A percentile compares a stretch with the other conserved stretches of the same genome.
These are phyloP conservation scores for Candida schatavii DNA, from an alignment of 805 yeast species.

Conservation along the genomic window DNA sequence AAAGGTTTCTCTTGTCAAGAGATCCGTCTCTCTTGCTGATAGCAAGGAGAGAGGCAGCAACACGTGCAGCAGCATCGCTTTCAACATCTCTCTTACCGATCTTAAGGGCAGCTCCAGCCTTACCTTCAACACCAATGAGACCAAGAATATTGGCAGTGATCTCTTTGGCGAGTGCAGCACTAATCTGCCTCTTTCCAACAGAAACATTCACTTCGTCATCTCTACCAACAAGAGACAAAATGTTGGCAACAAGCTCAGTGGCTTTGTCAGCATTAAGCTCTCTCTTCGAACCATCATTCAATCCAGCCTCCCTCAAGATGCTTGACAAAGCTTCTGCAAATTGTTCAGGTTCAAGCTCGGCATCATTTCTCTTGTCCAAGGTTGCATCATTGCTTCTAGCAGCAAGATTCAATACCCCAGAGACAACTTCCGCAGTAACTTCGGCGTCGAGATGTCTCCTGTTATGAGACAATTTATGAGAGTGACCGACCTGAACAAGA, in stretches of 20 bases:
- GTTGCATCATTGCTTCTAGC: slow-evolving; percentile 6
- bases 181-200: slow-evolving; percentile 12
- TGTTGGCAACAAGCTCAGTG: slow-evolving; percentile 13
- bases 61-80: slow-evolving; percentile 9
- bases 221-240: slow-evolving; percentile 10
- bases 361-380: slow-evolving; percentile 11
- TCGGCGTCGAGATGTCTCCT: slow-evolving; percentile 11
- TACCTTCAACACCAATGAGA: slow-evolving; percentile 11
- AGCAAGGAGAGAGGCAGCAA: slow-evolving; percentile 2
- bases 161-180: slow-evolving; percentile 8
- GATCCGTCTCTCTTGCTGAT: background rate
- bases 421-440: slow-evolving; percentile 8
- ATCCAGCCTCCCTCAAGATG: background rate
- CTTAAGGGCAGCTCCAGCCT: slow-evolving; percentile 9
- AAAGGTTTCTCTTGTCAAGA: slow-evolving; percentile 10
- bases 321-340: background rate
- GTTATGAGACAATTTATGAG: background rate
- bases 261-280: slow-evolving; percentile 8
- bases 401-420: slow-evolving; percentile 8
- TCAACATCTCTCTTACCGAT: slow-evolving; percentile 7
- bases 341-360: background rate
- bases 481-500: slow-evolving; percentile 11
- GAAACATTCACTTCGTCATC: slow-evolving; percentile 8
- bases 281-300: background rate
- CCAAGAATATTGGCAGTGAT: slow-evolving; percentile 9